A percentile compares a stretch with the other conserved stretches of the same genome.
Conservation (phyloP, 495 filamentous ascomycete species). For the Tuber microsphaerosporum region DNA sequence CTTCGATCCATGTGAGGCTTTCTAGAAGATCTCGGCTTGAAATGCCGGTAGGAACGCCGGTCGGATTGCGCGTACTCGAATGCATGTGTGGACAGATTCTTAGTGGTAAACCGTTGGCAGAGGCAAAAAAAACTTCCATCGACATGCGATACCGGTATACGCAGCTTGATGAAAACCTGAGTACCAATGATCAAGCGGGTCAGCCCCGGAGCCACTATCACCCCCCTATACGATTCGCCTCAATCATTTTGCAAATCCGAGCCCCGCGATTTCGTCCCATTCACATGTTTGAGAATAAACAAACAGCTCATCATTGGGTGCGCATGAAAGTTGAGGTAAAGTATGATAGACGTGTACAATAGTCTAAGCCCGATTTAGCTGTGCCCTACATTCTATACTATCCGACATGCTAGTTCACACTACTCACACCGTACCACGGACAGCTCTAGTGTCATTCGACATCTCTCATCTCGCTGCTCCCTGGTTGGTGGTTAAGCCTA, state of each 20-base stretch:
- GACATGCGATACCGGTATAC: neutral
- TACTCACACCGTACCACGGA: neutral
- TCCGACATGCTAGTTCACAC: neutral
- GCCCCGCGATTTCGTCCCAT: neutral
- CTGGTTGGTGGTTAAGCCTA: neutral
- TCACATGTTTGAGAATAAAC: neutral
- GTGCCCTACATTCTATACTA: neutral
- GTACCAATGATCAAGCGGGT: neutral
- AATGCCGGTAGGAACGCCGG: neutral
- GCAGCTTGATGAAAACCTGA: neutral
- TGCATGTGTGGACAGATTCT: neutral
- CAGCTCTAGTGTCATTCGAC: neutral
- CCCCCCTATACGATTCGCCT: neutral
- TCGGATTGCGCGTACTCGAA: neutral
- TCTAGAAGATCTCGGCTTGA: neutral
- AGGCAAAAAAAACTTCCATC: neutral
- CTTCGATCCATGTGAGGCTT: neutral
- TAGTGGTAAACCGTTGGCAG: neutral
- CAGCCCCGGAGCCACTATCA: neutral
- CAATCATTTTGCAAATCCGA: neutral
- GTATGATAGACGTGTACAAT: neutral
- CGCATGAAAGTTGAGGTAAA: neutral
- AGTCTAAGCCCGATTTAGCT: neutral
- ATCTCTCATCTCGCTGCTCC: neutral
- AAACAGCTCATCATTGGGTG: neutral